Base-by-base conservation (phyloP, 1,284 basidiomycete genomes). In the Psilocybe mexicana region DNA sequence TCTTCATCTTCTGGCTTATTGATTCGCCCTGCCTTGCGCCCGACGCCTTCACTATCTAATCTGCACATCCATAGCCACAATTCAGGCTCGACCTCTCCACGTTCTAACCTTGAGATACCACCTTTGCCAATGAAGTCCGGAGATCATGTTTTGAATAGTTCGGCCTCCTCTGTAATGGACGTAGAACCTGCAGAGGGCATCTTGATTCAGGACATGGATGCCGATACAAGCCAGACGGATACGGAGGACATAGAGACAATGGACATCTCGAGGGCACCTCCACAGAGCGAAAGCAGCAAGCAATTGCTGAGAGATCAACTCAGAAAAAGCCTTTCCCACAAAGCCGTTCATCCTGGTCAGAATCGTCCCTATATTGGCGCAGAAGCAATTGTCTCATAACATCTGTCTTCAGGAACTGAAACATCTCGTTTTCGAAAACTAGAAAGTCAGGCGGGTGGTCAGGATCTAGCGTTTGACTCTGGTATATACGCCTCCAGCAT, bases 261-360 rank as follows among this genome's bases (percentile, higher is more conserved):
- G 44, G 63, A 64, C 25, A 61, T 63, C 51, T 51, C 62, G 14
- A 43, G 52, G 30, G 47, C 49, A 23, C 52, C 58, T 43, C 55
- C 30, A 3, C 53, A 55, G 28, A 81, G 81, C 60, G 86, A 85
- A 61, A 79, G 80, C 52, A 81, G 84, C 43, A 88, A 87, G 74
- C 83, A 80, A 69, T 76, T 72, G 12, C 72, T 92, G 49, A 80
- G 90, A 51, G 87, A 90, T 60, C 86, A 90, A 58, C 69, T 92
- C 36, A 79, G 86, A 69, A 80, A 79, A 60, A 90, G 87, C 1
- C 71, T 92, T 54, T 86, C 72, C 63, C 76, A 79, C 59, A 78
- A 75, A 66, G 76, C 76, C 42, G 75, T 77, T 30, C 70, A 69
- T 44, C 62, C 73, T 65, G 78, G 79, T 76, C 55, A 54, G 59